Percentiles rank a stretch among this genome's conserved stretches.
phyloP scores from a whole-genome alignment of 331 rosid genomes.

The Acacia pycnantha region DNA sequence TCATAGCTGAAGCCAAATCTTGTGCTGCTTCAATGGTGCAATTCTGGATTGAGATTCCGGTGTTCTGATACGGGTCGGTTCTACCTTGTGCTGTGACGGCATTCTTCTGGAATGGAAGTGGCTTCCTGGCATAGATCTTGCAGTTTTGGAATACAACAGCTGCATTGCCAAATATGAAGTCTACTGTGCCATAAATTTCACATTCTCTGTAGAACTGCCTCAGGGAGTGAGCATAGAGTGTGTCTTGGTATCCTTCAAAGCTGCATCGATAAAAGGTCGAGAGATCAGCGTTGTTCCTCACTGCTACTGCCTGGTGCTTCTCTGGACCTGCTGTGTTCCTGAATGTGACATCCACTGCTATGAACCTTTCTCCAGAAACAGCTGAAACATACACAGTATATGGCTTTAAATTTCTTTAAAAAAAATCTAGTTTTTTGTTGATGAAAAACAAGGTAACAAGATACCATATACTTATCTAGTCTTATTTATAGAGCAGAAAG shows the following conservation, averaged over 20 bases:
- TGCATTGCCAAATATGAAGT: constrained; percentile 80
- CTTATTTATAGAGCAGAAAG: too few species aligned
- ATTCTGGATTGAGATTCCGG: constrained; percentile 74
- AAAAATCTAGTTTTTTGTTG: neutral
- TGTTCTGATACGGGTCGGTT: constrained; percentile 66
- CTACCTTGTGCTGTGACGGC: constrained; percentile 74
- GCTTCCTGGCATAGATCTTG: constrained; percentile 61
- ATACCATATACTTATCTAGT: too few species aligned
- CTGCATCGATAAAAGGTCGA: constrained; percentile 78
- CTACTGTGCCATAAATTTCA: constrained; percentile 66
- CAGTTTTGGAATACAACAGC: constrained; percentile 72
- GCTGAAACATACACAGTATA: constrained; percentile 37
- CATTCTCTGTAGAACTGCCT: constrained; percentile 78
- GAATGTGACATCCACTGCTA: constrained; percentile 69
- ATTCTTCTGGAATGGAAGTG: constrained; percentile 53
- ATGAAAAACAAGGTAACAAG: neutral
- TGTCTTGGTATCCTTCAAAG: constrained; percentile 84
- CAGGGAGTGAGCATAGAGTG: constrained; percentile 70
- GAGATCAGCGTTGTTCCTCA: constrained; percentile 77
- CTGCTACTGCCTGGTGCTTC: constrained; percentile 84
- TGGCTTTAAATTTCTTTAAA: neutral
- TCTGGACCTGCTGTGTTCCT: constrained; percentile 73
- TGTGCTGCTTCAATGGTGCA: constrained; percentile 65
- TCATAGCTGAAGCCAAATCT: constrained; percentile 43
- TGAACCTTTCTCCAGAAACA: constrained; percentile 67